These are phyloP conservation scores for Steccherinum ochraceum DNA, from an alignment of 768 basidiomycete species.

Conservation along the genomic window DNA sequence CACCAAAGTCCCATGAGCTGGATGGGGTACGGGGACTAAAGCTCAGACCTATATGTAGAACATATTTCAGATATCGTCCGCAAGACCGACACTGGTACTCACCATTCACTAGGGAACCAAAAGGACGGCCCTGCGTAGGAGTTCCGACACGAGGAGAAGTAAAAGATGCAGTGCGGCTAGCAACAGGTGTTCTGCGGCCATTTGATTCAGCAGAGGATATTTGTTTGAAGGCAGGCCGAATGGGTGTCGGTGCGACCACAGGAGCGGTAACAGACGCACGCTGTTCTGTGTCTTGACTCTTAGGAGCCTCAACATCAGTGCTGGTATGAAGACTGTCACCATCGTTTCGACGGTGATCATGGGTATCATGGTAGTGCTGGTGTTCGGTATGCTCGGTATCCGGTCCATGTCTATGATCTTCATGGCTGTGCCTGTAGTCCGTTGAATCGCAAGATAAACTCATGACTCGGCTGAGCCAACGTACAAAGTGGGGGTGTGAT, in stretches of 20 bases:
- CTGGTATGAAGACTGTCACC: not conserved
- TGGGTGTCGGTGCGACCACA: not conserved
- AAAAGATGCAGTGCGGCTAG: slow-evolving; percentile 1
- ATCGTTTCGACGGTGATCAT: not conserved
- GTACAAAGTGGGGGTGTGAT: slow-evolving; percentile 21
- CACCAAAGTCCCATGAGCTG: slow-evolving; percentile 15
- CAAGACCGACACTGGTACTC: slow-evolving; percentile 30
- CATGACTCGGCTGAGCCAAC: not conserved
- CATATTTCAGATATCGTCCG: slow-evolving; percentile 13
- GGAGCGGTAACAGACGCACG: not conserved
- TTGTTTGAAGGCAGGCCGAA: not conserved
- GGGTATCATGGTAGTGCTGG: not conserved
- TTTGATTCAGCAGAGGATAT: not conserved
- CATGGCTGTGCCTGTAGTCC: not conserved
- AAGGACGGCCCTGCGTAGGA: slow-evolving; percentile 26
- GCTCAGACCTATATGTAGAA: slow-evolving; percentile 16
- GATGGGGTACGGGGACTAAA: slow-evolving; percentile 21
- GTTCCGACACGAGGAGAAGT: slow-evolving; percentile 20
- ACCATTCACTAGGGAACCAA: slow-evolving; percentile 41
- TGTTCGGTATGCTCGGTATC: not conserved
- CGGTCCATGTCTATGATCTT: not conserved
- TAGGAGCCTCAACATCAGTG: no score
- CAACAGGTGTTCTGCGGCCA: not conserved
- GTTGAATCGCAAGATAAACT: not conserved
- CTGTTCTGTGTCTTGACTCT: not conserved